These are phyloP conservation scores for Pestalotiopsis sp. DNA, from an alignment of 2,329 filamentous ascomycete genomes.

Conservation along the genomic window DNA sequence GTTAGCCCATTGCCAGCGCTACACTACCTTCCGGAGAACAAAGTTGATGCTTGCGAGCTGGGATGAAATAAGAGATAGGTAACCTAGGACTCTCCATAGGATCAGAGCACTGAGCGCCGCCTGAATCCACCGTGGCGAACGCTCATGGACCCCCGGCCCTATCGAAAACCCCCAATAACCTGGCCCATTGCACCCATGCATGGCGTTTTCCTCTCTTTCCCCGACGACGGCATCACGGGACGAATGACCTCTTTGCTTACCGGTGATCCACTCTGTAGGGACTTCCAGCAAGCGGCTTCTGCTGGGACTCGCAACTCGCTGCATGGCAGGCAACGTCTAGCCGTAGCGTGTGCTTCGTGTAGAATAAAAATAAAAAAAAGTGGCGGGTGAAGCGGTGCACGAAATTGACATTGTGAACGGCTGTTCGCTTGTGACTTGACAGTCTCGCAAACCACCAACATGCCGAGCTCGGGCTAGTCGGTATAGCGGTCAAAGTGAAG, in stretches of 20 bases:
- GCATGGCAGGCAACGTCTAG: not conserved
- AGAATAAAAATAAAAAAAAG: not conserved
- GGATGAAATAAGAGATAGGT: constrained; percentile 6
- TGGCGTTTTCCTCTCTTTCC: constrained; percentile 11
- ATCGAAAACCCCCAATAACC: constrained; percentile 3
- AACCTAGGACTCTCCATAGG: not conserved
- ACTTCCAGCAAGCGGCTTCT: not conserved
- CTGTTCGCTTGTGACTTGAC: not conserved
- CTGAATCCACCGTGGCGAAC: constrained; percentile 18
- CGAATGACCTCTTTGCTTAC: not conserved
- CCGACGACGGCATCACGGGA: constrained; percentile 8
- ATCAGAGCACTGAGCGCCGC: constrained; percentile 28
- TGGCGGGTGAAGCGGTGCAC: not conserved
- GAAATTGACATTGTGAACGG: not conserved
- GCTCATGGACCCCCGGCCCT: constrained; percentile 5
- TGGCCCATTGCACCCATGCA: constrained; percentile 12
- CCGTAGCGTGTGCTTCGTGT: not conserved
- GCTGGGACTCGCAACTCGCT: not conserved
- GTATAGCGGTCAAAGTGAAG: not conserved
- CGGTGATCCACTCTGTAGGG: not conserved
- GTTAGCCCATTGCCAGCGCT: not conserved
- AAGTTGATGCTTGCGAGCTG: constrained; percentile 11
- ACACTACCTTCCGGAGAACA: not conserved
- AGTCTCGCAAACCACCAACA: not conserved
- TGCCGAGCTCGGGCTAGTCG: not conserved